phyloP scores from a whole-genome alignment of 83 land plant genomes.

The Isoetes engelmannii region DNA sequence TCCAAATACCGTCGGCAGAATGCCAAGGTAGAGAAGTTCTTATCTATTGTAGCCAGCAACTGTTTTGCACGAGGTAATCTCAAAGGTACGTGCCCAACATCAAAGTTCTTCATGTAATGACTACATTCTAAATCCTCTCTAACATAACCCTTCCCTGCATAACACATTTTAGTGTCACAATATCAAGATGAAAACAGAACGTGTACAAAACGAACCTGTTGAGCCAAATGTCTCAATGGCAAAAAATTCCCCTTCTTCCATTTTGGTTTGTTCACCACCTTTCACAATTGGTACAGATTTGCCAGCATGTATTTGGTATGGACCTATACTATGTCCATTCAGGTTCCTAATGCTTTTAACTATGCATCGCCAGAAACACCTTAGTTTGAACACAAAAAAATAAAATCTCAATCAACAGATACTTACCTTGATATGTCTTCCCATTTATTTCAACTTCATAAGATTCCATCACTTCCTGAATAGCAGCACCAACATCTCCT shows the following conservation, averaged over 20 bases:
- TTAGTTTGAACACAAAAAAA: neutral
- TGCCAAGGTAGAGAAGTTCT: slow-evolving; percentile 88
- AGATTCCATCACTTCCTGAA: slow-evolving; percentile 98
- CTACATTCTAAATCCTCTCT: slow-evolving; percentile 98
- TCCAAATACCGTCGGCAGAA: slow-evolving; percentile 93
- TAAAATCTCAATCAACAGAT: neutral
- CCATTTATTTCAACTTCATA: slow-evolving; percentile 99
- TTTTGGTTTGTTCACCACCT: slow-evolving; percentile 97
- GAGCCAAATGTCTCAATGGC: slow-evolving; percentile 97
- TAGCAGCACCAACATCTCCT: slow-evolving; percentile 94
- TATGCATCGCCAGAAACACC: slow-evolving; percentile 25
- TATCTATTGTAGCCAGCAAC: slow-evolving; percentile 84
- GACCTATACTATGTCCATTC: slow-evolving; percentile 96
- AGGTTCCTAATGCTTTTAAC: slow-evolving; percentile 91
- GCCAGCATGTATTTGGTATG: slow-evolving; percentile 95
- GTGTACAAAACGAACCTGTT: slow-evolving; percentile 45
- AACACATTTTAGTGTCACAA: neutral
- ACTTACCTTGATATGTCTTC: slow-evolving; percentile 70
- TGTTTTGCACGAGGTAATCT: slow-evolving; percentile 87
- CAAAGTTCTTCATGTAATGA: slow-evolving; percentile 97
- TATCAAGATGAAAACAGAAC: neutral
- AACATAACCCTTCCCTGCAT: slow-evolving; percentile 89
- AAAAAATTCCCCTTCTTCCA: slow-evolving; percentile 98
- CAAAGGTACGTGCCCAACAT: slow-evolving; percentile 83
- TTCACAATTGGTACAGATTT: slow-evolving; percentile 96